These are phyloP conservation scores for Mucor circinelloides DNA, from an alignment of 371 early-diverging fungal species.

Conservation along the genomic window DNA sequence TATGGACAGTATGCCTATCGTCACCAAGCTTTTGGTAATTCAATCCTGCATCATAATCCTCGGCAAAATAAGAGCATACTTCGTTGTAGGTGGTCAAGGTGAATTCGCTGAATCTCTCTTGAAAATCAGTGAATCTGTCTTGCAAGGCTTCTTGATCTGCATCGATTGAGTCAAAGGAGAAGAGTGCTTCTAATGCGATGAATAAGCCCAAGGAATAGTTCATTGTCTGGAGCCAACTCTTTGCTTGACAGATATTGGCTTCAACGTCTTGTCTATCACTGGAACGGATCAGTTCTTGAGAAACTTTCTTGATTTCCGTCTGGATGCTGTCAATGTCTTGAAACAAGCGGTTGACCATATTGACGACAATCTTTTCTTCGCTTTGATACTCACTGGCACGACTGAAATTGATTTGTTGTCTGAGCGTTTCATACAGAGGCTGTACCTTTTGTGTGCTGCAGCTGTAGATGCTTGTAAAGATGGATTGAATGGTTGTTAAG, in stretches of 20 bases:
- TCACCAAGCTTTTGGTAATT: conserved; percentile 7
- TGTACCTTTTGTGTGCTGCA: neutral
- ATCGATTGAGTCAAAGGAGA: neutral
- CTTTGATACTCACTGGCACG: neutral
- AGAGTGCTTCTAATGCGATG: neutral
- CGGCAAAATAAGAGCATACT: neutral
- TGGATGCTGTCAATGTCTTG: neutral
- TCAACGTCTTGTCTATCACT: neutral
- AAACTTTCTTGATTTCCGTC: neutral
- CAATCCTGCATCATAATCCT: neutral
- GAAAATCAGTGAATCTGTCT: neutral
- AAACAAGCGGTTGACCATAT: neutral
- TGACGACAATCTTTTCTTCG: neutral
- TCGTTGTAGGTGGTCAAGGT: neutral
- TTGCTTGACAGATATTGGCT: neutral
- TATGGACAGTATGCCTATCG: neutral
- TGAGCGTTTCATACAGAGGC: neutral
- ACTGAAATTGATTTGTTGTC: neutral
- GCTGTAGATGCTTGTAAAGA: neutral
- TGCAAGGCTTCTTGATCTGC: neutral
- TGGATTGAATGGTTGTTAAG: neutral
- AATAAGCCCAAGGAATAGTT: neutral
- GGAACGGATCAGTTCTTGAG: neutral
- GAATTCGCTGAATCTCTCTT: neutral
- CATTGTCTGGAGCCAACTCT: neutral